Base-by-base conservation (phyloP, 202 grass and related monocot genomes). In the Schoenoplectus tabernaemontani region DNA sequence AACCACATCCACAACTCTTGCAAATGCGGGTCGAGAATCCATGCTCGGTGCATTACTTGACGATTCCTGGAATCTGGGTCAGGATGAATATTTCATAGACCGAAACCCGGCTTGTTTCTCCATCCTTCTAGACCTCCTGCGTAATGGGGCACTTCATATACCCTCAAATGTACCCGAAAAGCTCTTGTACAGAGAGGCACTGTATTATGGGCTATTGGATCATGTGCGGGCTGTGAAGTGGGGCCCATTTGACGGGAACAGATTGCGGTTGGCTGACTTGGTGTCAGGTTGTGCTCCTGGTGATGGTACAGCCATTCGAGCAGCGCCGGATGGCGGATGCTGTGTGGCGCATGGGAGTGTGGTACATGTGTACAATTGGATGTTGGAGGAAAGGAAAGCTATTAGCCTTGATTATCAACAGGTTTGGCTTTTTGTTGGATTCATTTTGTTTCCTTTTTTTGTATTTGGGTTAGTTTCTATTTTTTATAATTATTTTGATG, bases 21-120 rank as follows among this genome's bases (percentile, higher is more conserved):
- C 91, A 56, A 99, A 91, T 85, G 96, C 91, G 57, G 96, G 96
- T 32, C 92, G 91, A 9, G 77, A 92, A 44, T 95, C 96, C 68
- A 95, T 99, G 96, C 88, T 95, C 58, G 96, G 96, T 42, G 96
- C 96, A 57, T 87, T 99, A 60, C 84, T 99, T 73, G 96, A 98
- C 59, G 84, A 87, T 15, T 90, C 91, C 57, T 93, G 96, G 96
- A 97, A 92, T 78, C 81, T 34, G 0, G 47, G 16, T 0, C 57
- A 77, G 7, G 37, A 81, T 9, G 95, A 95, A 78, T 91, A 95
- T 67, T 98, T 98, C 87, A 81, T 98, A 68, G 96, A 98, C 88
- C 91, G 91, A 54, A 95, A 89, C 79, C 91, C 91, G 32, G 83
- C 89, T 16, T 99, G 96, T 83, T 99, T 99, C 85, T 88, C 83